Evolutionary conservation across 306 rosid genomes (phyloP).

Genomic region (Macrotyloma uniflorum): DNA sequence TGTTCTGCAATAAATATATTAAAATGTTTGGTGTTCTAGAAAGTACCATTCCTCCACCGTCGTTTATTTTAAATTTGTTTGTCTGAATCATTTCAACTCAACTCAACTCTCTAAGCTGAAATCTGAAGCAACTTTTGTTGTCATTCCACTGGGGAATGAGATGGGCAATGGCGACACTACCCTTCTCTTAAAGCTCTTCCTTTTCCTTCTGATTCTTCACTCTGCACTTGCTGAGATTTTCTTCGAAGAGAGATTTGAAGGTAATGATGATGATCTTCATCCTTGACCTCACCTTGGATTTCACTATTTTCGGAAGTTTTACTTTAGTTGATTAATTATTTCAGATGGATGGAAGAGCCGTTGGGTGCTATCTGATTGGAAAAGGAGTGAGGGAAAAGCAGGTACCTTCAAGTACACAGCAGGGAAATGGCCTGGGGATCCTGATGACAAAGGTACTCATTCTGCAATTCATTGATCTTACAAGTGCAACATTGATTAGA

Average conservation of each 20-base stretch:
- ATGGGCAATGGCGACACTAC: background rate
- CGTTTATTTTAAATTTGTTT: background rate
- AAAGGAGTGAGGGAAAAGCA: constrained; percentile 81
- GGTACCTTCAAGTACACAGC: constrained; percentile 77
- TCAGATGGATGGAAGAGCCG: constrained; percentile 80
- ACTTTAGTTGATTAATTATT: background rate
- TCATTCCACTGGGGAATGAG: constrained; percentile 7
- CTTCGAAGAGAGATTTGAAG: constrained; percentile 70
- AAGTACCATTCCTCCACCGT: constrained; percentile 8
- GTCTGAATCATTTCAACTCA: background rate
- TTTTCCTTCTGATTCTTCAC: constrained; percentile 35
- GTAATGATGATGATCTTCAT: constrained; percentile 14
- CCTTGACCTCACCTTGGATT: background rate
- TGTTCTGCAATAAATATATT: background rate
- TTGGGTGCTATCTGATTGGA: constrained; percentile 85
- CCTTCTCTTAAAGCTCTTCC: background rate
- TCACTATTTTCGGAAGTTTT: background rate
- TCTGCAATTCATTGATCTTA: background rate
- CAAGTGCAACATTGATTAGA: too few species aligned
- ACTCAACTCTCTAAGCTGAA: background rate
- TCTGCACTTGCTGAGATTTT: constrained; percentile 51
- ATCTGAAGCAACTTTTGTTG: constrained; percentile 16
- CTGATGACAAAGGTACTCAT: constrained; percentile 68
- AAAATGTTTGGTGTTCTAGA: constrained; percentile 25
- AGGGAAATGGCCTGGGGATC: constrained; percentile 82